phyloP scores from a whole-genome alignment of 345 rosid species.

The Citrus trifoliata region DNA sequence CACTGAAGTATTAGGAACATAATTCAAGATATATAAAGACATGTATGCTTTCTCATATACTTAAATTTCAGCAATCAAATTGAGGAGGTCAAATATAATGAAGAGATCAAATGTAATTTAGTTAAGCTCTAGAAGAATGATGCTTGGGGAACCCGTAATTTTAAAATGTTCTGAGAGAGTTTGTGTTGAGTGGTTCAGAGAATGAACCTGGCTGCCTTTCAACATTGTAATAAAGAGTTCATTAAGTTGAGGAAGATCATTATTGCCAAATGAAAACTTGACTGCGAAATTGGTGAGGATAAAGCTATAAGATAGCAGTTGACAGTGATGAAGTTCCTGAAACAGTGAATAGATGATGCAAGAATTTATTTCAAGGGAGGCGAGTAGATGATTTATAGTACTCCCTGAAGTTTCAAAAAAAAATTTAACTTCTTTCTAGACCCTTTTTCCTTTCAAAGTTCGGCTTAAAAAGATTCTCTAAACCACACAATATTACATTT shows the following conservation, averaged over 20 bases:
- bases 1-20: neutral
- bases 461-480: neutral
- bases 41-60: neutral
- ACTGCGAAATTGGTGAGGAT: neutral
- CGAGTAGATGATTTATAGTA: neutral
- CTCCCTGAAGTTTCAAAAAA: neutral
- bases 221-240: neutral
- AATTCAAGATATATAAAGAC: neutral
- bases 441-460: neutral
- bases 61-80: neutral
- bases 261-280: neutral
- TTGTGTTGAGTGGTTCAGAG: neutral
- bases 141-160: neutral
- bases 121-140: neutral
- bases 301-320: neutral
- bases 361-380: neutral
- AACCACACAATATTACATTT: neutral
- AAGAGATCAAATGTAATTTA: neutral
- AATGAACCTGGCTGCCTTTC: neutral
- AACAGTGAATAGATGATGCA: neutral
- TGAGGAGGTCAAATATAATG: neutral
- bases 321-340: neutral
- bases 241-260: neutral
- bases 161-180: neutral
- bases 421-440: neutral